A percentile compares a stretch with the other conserved stretches of the same genome.
Conservation (phyloP, 2,329 filamentous ascomycete genomes). For the Cryphonectria naterciae region DNA sequence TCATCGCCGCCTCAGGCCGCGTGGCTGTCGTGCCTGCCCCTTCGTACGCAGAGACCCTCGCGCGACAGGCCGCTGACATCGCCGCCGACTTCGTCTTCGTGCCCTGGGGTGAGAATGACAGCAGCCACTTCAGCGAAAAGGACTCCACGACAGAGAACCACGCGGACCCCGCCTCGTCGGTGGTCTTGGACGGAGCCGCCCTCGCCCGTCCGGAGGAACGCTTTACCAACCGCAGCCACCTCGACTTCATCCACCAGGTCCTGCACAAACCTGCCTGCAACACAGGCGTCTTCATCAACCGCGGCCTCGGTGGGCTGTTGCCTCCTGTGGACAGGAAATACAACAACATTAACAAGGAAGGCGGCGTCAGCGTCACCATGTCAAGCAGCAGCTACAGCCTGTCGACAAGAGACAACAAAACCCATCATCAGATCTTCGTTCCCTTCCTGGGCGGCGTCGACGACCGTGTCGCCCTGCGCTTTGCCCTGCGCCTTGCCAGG, state of each 20-base stretch:
- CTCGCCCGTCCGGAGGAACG: conserved; percentile 55
- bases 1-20: conserved; percentile 79
- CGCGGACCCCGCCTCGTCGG: conserved; percentile 46
- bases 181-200: conserved; percentile 38
- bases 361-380: conserved; percentile 41
- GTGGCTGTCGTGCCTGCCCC: conserved; percentile 78
- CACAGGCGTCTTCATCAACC: conserved; percentile 80
- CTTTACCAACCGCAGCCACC: conserved; percentile 67
- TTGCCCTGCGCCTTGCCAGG: conserved; percentile 83
- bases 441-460: conserved; percentile 86
- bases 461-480: conserved; percentile 76
- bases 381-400: conserved; percentile 62
- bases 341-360: conserved; percentile 51
- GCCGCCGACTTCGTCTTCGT: conserved; percentile 76
- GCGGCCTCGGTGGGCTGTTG: conserved; percentile 49
- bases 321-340: not conserved
- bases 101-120: conserved; percentile 87
- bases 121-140: conserved; percentile 68
- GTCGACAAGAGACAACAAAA: conserved; percentile 66
- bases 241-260: conserved; percentile 72
- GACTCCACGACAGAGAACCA: not conserved
- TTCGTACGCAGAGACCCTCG: conserved; percentile 78
- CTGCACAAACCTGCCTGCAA: conserved; percentile 68
- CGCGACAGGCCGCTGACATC: conserved; percentile 70
- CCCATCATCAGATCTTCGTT: conserved; percentile 76